These are phyloP conservation scores for Nakaseomyces nivariensis DNA, from an alignment of 1,139 yeast species.

Conservation along the genomic window DNA sequence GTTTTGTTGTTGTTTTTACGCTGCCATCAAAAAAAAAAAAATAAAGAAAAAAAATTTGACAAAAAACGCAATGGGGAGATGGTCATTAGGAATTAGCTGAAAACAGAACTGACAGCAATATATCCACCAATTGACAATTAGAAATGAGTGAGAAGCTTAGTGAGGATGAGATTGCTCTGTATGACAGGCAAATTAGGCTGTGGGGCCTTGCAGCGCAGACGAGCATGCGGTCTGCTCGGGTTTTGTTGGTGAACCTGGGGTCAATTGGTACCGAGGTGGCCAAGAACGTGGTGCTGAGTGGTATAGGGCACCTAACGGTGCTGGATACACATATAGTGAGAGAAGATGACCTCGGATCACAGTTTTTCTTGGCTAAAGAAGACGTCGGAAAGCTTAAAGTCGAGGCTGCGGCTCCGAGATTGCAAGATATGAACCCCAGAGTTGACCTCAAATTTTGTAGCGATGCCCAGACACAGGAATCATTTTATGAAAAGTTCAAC, in stretches of 20 bases:
- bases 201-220: conserved; percentile 97
- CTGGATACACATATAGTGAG: conserved; percentile 48
- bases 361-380: conserved; percentile 61
- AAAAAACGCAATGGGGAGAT: too few species aligned
- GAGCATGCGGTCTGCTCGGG: conserved; percentile 61
- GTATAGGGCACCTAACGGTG: conserved; percentile 68
- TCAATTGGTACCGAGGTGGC: conserved; percentile 72
- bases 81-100: too few species aligned
- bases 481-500: conserved; percentile 52
- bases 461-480: conserved; percentile 24
- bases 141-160: conserved; percentile 10
- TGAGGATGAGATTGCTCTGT: conserved; percentile 77
- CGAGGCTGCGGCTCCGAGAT: conserved; percentile 45
- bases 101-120: not conserved
- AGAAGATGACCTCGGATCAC: conserved; percentile 62
- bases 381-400: conserved; percentile 48
- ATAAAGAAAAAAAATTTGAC: too few species aligned
- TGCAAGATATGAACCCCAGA: conserved; percentile 68
- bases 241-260: conserved; percentile 58
- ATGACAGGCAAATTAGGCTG: conserved; percentile 88
- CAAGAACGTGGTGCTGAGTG: conserved; percentile 82
- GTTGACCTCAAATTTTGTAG: conserved; percentile 44
- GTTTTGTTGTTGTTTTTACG: too few species aligned
- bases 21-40: too few species aligned
- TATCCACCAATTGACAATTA: not conserved